Conservation (phyloP, 148 eudicot genomes). For the Polygonum aviculare region DNA sequence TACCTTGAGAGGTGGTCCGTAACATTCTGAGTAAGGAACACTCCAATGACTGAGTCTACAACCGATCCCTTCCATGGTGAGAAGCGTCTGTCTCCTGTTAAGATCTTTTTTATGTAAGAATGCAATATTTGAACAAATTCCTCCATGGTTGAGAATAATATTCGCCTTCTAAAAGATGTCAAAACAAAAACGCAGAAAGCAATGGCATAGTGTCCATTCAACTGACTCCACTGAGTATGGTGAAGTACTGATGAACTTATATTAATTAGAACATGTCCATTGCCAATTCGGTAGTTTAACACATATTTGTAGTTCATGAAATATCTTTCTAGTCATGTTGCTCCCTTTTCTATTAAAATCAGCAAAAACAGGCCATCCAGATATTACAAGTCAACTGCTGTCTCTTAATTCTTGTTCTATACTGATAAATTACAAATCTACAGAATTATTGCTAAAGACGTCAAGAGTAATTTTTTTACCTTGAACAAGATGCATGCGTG, state of each 20-base stretch:
- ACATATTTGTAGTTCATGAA: not conserved
- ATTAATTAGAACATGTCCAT: not conserved
- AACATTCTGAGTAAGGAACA: conserved; percentile 30
- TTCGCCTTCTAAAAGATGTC: not conserved
- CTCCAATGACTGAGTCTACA: conserved; percentile 33
- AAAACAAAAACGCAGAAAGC: not conserved
- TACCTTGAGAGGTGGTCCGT: conserved; percentile 33
- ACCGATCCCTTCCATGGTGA: conserved; percentile 41
- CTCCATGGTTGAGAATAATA: not conserved
- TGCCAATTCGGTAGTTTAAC: not conserved
- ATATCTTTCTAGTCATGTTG: not conserved
- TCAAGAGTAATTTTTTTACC: conserved; percentile 23
- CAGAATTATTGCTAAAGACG: not conserved
- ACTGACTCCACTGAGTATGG: not conserved
- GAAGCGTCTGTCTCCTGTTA: conserved; percentile 23
- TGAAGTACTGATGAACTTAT: not conserved
- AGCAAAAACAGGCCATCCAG: not conserved
- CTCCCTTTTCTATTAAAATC: not conserved
- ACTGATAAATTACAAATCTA: not conserved
- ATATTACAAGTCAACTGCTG: not conserved
- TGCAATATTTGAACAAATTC: not conserved
- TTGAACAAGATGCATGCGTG: conserved; percentile 83
- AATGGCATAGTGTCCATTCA: not conserved
- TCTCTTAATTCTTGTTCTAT: not conserved
- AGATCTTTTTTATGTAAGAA: not conserved